A percentile compares a stretch with the other conserved stretches of the same genome.
These are phyloP conservation scores for Phytopythium kandeliae DNA, from an alignment of 352 stramenopile genomes.

Conservation along the genomic window DNA sequence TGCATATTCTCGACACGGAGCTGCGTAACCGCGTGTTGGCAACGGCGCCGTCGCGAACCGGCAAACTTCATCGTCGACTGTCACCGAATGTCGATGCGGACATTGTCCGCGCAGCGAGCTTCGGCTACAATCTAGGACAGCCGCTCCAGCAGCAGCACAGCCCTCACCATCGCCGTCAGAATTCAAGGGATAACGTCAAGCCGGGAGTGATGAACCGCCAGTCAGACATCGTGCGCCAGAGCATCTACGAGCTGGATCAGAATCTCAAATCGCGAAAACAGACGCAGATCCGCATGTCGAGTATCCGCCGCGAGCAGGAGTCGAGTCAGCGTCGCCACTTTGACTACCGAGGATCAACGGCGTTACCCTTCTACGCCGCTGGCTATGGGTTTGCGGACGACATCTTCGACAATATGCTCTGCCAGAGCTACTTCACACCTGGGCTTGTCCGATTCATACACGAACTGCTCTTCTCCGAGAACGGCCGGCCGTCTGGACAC, in stretches of 20 bases:
- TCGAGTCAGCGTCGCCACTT: conserved; percentile 31
- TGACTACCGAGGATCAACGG: conserved; percentile 30
- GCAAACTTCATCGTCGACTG: neutral
- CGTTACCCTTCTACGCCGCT: conserved; percentile 60
- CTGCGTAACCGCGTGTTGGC: conserved; percentile 36
- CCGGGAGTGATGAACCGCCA: conserved; percentile 4
- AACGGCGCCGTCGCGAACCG: neutral
- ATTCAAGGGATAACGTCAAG: neutral
- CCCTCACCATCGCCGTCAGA: neutral
- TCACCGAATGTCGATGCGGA: neutral
- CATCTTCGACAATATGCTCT: conserved; percentile 72
- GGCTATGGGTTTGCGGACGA: conserved; percentile 57
- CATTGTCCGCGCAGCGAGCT: neutral
- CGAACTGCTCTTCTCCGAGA: conserved; percentile 58
- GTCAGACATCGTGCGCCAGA: conserved; percentile 10
- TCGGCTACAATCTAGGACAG: conserved; percentile 3
- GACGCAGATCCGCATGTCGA: conserved; percentile 27
- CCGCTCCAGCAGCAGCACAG: neutral
- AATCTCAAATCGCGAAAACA: conserved; percentile 36
- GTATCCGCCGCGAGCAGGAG: conserved; percentile 37
- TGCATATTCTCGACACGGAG: conserved; percentile 67
- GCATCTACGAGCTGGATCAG: conserved; percentile 30
- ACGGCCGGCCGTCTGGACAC: conserved; percentile 17
- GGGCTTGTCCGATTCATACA: conserved; percentile 56
- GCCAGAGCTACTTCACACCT: conserved; percentile 64